Percentiles rank a stretch among this genome's conserved stretches.
These are phyloP conservation scores for Sequoia sempervirens DNA, from an alignment of 75 land plant species.

Conservation along the genomic window DNA sequence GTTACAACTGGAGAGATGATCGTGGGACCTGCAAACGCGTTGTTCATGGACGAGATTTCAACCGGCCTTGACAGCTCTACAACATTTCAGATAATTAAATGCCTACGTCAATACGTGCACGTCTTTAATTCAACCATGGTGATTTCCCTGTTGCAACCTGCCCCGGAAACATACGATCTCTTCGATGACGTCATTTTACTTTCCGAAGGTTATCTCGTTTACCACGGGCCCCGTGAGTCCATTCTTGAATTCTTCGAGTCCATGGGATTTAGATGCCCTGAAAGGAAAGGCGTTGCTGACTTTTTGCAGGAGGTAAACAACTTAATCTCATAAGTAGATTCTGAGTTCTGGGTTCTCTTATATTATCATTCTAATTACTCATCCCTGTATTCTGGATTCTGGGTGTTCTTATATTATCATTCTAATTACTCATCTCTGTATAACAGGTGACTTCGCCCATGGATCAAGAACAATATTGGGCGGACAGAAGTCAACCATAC, in stretches of 20 bases:
- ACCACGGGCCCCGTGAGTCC: constrained; percentile 69
- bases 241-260: constrained; percentile 73
- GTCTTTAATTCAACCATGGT: constrained; percentile 22
- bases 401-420: too few species aligned
- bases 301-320: constrained; percentile 64
- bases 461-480: constrained; percentile 43
- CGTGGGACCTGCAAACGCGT: constrained; percentile 57
- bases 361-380: too few species aligned
- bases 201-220: constrained; percentile 72
- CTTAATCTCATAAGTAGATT: too few species aligned
- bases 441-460: constrained; percentile 46
- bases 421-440: too few species aligned
- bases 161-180: constrained; percentile 28
- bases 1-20: constrained; percentile 31
- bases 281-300: constrained; percentile 76
- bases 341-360: neutral
- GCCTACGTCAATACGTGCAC: constrained; percentile 20
- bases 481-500: too few species aligned
- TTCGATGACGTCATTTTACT: constrained; percentile 33
- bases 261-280: constrained; percentile 87
- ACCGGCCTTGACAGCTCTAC: constrained; percentile 39
- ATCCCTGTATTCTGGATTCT: too few species aligned
- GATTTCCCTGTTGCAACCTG: constrained; percentile 32
- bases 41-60: constrained; percentile 82
- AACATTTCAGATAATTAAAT: constrained; percentile 29